Evolutionary conservation across 441 rosid genomes (phyloP).

Genomic region (Kokia cookei): DNA sequence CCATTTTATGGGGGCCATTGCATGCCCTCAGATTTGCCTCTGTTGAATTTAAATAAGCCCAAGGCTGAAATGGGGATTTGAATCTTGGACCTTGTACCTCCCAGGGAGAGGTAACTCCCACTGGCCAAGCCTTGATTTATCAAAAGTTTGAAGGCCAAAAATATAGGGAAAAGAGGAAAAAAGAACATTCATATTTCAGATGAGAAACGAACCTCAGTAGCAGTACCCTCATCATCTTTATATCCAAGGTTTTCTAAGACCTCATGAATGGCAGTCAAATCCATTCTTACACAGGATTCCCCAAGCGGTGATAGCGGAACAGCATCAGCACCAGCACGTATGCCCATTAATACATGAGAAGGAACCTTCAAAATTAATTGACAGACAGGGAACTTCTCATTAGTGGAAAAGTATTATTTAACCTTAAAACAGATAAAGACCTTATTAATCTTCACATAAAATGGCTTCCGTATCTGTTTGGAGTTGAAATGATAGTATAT

Average conservation of each 20-base stretch:
- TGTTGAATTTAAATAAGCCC: not conserved
- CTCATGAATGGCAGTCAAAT: constrained; percentile 75
- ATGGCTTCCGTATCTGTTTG: not conserved
- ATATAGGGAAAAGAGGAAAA: not conserved
- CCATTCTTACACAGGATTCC: constrained; percentile 76
- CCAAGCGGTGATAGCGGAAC: constrained; percentile 64
- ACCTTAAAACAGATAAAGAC: not conserved
- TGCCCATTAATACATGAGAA: constrained; percentile 79
- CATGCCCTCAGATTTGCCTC: no score
- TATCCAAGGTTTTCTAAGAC: constrained; percentile 65
- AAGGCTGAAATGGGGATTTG: not conserved
- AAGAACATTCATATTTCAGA: not conserved
- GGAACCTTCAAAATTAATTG: constrained; percentile 51
- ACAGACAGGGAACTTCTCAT: constrained; percentile 9
- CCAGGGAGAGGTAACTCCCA: not conserved
- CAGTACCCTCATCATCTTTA: constrained; percentile 84
- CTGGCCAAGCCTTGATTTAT: not conserved
- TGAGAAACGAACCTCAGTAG: constrained; percentile 58
- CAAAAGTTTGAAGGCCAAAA: not conserved
- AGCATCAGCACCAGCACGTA: constrained; percentile 50
- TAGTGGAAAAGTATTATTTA: not conserved
- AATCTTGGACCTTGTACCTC: not conserved
- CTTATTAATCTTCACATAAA: not conserved
- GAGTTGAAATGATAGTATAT: not conserved
- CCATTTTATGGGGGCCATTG: no score